Base-by-base conservation (phyloP, 352 stramenopile species). In the Phytophthora gonapodyides region DNA sequence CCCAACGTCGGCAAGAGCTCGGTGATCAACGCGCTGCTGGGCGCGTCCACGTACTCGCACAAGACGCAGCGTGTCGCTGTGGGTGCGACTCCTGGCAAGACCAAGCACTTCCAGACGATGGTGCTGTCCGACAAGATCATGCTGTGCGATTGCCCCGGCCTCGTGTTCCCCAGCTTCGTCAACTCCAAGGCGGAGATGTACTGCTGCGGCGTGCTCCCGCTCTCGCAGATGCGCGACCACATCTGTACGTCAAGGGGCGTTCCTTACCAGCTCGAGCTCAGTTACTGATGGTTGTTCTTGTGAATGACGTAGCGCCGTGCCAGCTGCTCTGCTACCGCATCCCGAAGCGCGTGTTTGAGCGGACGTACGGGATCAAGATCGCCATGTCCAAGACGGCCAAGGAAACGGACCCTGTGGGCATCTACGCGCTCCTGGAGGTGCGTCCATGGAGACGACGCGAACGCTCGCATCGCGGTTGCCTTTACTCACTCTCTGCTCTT, bases 31-130 rank as follows among this genome's bases (percentile, higher is more conserved):
- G 97, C 98, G 31, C 78, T 99, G 21, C 80, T 99, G 17, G 97
- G 97, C 45, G 96, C 92, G 45, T 98, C 94, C 11, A 98, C 97
- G 45, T 95, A 96, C 67, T 91, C 87, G 33, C 97, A 99, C 81
- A 92, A 94, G 67, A 93, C 91, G 5, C 92, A 97, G 49, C 94
- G 98, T 53, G 98, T 99, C 16, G 98, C 87, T 24, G 98, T 99
- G 12, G 97, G 96, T 45, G 86, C 95, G 21, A 99, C 98, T 35
- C 98, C 98, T 7, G 98, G 98, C 60, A 99, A 99, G 75, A 99
- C 98, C 6, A 99, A 99, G 74, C 98, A 99, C 81, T 99, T 99
- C 63, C 98, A 99, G 89, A 99, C 98, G 40, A 79, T 99, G 38
- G 79, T 99, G 9, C 69, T 99, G 15, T 98, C 94, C 17, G 88